Conservation (phyloP, 306 rosid species). For the Hylodesmum podocarpum region DNA sequence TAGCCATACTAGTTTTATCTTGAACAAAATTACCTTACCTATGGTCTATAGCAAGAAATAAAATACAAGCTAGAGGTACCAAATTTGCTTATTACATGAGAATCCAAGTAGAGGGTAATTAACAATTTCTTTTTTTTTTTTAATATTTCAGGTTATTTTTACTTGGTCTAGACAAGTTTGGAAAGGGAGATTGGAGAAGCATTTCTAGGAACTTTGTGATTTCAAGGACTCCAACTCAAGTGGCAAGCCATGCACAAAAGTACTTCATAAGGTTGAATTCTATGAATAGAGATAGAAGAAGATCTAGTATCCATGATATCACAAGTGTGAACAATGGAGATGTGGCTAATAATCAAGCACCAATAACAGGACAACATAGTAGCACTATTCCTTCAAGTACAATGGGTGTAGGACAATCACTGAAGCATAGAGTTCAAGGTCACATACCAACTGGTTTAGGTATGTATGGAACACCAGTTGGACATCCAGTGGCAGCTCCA, state of each 20-base stretch:
- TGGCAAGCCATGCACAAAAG: slow-evolving; percentile 97
- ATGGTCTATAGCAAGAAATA: not conserved
- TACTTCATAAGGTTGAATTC: slow-evolving; percentile 93
- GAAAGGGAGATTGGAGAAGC: slow-evolving; percentile 99
- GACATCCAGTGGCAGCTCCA: slow-evolving; percentile 83
- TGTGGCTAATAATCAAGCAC: slow-evolving; percentile 58
- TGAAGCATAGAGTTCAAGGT: slow-evolving; percentile 68
- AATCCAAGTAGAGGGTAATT: not conserved
- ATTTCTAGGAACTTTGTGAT: slow-evolving; percentile 94
- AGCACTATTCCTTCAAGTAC: slow-evolving; percentile 47
- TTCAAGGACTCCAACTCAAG: slow-evolving; percentile 98
- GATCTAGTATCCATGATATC: slow-evolving; percentile 95
- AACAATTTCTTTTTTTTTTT: not conserved
- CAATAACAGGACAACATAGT: slow-evolving; percentile 84
- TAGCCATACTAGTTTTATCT: not conserved
- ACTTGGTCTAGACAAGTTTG: slow-evolving; percentile 95
- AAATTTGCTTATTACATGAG: not conserved
- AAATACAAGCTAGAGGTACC: not conserved
- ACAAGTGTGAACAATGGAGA: slow-evolving; percentile 86
- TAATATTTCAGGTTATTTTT: slow-evolving; percentile 71
- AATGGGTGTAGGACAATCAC: slow-evolving; percentile 54
- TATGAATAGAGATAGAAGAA: slow-evolving; percentile 92
- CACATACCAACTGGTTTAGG: slow-evolving; percentile 72
- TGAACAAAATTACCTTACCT: not conserved
- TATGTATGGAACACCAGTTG: slow-evolving; percentile 86